Evolutionary conservation across 371 early-diverging fungal species (phyloP), one percentile per base, ranked within the genome.

Genomic region (Rhizomucor pusillus): DNA sequence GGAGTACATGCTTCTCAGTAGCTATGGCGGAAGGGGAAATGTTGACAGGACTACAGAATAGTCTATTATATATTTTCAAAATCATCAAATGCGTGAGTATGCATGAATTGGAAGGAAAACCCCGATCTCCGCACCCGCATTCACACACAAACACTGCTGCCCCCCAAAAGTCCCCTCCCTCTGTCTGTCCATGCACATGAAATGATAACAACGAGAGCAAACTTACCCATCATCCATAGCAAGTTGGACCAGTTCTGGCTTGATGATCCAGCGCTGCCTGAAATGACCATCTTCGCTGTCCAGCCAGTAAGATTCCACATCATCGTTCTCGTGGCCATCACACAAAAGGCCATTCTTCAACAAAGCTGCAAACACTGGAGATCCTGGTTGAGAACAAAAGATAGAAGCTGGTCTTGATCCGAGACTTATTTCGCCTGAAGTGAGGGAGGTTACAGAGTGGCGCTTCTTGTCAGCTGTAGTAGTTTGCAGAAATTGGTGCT

Each of bases 161-260:
- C n/a, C n/a, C n/a, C n/a, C n/a, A n/a, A n/a, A n/a, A n/a, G n/a
- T n/a, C n/a, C n/a, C 37, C 37, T 37, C 37, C 37, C 9, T 37
- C 37, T 11, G 37, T 37, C 9, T 14, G 14, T 40, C 23, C 13
- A 9, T 16, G n/a, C 37, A 19, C 41, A n/a, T n/a, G 11, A 22
- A 40, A 13, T 18, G 22, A 12, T 19, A 12, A 40, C 47, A 40
- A 12, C 35, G 45, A 9, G n/a, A 43, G 10, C 11, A 35, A 20
- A 43, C 56, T 54, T 70, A 77, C 77, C 71, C 71, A 52, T 77
- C 43, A 22, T 54, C 67, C 4, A 73, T 37, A 16, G 73, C 73
- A 9, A 77, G 40, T 22, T 62, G 66, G 0, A 63, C 58, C 18
- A 77, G 51, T 45, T 77, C 77, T 40, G 71, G 62, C 50, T 71